A percentile compares a stretch with the other conserved stretches of the same genome.
These are phyloP conservation scores for Geotrichum carabidarum DNA, from an alignment of 1,139 yeast genomes.

Conservation along the genomic window DNA sequence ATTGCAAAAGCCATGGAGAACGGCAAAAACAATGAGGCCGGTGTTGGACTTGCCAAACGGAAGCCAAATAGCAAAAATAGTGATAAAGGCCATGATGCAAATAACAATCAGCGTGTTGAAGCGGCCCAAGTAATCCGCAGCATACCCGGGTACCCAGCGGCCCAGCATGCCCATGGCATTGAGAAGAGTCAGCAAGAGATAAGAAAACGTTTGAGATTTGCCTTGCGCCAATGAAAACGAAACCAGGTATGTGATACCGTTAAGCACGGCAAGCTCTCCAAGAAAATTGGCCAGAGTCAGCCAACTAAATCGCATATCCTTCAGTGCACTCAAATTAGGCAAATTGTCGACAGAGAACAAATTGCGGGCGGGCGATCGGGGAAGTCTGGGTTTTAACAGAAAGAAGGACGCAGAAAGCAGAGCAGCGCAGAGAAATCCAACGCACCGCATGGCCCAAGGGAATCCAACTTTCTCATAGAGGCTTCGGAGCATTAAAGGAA, in stretches of 20 bases:
- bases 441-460: constrained; percentile 53
- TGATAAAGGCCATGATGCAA: constrained; percentile 42
- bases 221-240: constrained; percentile 57
- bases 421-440: constrained; percentile 49
- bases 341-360: constrained; percentile 5
- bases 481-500: constrained; percentile 54
- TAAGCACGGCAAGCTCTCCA: constrained; percentile 54
- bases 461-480: constrained; percentile 51
- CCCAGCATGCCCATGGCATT: constrained; percentile 60
- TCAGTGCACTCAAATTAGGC: constrained; percentile 37
- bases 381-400: constrained; percentile 36
- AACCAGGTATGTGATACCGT: constrained; percentile 51
- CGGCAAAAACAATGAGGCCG: constrained; percentile 44
- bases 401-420: constrained; percentile 39
- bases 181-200: constrained; percentile 45
- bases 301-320: constrained; percentile 41
- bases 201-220: constrained; percentile 47
- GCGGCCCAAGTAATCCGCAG: constrained; percentile 54
- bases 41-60: constrained; percentile 44
- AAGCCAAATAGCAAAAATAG: constrained; percentile 46
- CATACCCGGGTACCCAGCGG: constrained; percentile 50
- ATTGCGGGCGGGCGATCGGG: neutral
- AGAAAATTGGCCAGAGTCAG: constrained; percentile 45
- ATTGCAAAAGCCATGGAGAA: constrained; percentile 48
- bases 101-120: constrained; percentile 50